phyloP scores from a whole-genome alignment of 768 basidiomycete genomes.

The Inosperma sp. region DNA sequence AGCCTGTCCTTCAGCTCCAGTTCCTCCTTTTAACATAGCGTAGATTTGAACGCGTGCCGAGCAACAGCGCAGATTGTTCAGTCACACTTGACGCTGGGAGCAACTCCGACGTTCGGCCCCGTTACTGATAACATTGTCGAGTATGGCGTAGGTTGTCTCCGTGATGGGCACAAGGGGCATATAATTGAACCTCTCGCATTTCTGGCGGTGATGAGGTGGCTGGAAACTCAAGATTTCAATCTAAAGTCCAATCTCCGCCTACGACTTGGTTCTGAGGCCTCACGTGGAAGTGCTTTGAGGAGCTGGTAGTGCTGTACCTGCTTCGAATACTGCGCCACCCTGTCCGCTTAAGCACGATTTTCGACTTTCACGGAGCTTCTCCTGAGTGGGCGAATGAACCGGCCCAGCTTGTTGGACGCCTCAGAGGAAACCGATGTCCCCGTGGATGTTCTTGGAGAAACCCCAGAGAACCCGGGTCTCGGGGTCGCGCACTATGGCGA shows the following conservation, averaged over 20 bases:
- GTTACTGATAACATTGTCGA: neutral
- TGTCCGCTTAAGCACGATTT: neutral
- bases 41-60: neutral
- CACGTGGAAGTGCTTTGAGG: neutral
- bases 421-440: neutral
- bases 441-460: neutral
- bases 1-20: neutral
- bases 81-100: neutral
- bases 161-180: neutral
- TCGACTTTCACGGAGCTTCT: neutral
- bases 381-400: neutral
- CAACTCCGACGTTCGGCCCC: neutral
- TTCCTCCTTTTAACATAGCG: neutral
- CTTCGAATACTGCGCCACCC: neutral
- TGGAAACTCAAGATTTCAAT: neutral
- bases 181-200: conserved; percentile 1
- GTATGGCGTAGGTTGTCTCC: neutral
- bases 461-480: conserved; percentile 2
- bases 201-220: neutral
- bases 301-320: neutral
- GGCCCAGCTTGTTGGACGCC: conserved; percentile 2
- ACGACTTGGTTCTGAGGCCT: neutral
- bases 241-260: neutral
- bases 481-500: neutral
- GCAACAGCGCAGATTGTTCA: neutral